Base-by-base conservation (phyloP, 176 grass and related monocot species). In the Carex cristatella region DNA sequence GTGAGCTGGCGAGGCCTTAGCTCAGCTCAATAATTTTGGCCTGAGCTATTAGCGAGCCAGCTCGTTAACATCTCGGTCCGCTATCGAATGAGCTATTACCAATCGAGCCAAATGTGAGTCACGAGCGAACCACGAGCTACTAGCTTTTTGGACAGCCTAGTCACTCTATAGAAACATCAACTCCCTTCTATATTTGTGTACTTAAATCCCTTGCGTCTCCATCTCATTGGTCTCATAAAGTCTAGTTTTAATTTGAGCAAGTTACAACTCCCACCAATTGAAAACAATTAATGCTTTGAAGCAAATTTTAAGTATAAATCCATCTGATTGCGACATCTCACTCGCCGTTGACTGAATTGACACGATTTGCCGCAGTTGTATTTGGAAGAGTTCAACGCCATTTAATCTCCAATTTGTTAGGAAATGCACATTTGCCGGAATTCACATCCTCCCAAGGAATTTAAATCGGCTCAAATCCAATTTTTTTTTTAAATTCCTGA, bases 231-330 rank as follows among this genome's bases (percentile, higher is more conserved):
- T 55, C 5, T 77, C 73, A 77, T 56, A 56, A 77, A 77, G 10
- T 77, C 73, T 77, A 77, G 49, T 28, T 55, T 77, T 77, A 1
- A 77, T 56, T 32, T 55, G 73, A 56, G 46, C 73, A 55, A 77
- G 49, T 56, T 77, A 77, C 70, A 74, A 28, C n/a, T 10, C 70
- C 44, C 44, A 74, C 44, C 73, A 77, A 77, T 54, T 31, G 53
- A 14, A 53, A 7, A 10, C 23, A 56, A 55, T 54, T 56, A 32
- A 77, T 56, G 11, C 4, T 56, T 55, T 55, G 11, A 76, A 31
- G 40, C 38, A 49, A 76, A 28, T 77, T 4, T 69, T 12, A 75
- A 1, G 61, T 63, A 28, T 63, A 10, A 10, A 10, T 49, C 8
- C 14, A 71, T 0, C 38, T 72, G 40, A 23, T 23, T 72, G 69